These are phyloP conservation scores for Oryza rufipogon DNA, from an alignment of 176 grass and related monocot genomes.

Conservation along the genomic window DNA sequence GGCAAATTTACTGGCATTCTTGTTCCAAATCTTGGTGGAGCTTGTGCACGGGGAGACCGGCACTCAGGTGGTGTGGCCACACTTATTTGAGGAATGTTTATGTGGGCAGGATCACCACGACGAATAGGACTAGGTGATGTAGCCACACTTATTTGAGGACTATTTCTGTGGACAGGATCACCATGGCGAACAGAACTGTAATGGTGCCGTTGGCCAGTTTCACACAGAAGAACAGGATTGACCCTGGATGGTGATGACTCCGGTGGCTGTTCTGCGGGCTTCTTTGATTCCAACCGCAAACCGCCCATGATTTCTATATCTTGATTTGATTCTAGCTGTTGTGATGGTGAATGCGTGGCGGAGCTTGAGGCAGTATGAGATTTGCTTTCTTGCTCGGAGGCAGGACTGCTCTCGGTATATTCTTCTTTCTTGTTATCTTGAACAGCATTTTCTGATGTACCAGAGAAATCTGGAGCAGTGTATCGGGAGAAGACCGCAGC, in stretches of 20 bases:
- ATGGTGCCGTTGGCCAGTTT: slow-evolving; percentile 12
- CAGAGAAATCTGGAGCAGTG: slow-evolving; percentile 26
- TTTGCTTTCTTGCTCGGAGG: slow-evolving; percentile 27
- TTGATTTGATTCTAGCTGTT: slow-evolving; percentile 14
- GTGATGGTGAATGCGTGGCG: background rate
- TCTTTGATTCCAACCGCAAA: slow-evolving; percentile 22
- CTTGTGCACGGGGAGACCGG: slow-evolving; percentile 17
- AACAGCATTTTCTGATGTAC: slow-evolving; percentile 12
- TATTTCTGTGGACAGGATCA: slow-evolving; percentile 21
- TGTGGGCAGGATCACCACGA: slow-evolving; percentile 1
- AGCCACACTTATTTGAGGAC: slow-evolving; percentile 5
- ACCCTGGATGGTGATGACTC: background rate
- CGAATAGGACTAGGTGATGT: slow-evolving; percentile 7
- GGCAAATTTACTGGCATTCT: slow-evolving; percentile 2
- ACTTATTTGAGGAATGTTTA: slow-evolving; percentile 25
- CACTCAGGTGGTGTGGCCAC: background rate
- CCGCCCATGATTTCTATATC: slow-evolving; percentile 18
- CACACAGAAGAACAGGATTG: slow-evolving; percentile 20
- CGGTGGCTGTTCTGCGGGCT: slow-evolving; percentile 17
- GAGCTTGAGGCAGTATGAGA: slow-evolving; percentile 12
- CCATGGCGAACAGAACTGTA: slow-evolving; percentile 10
- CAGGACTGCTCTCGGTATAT: slow-evolving; percentile 4
- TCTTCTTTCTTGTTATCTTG: slow-evolving; percentile 20
- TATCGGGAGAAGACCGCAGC: slow-evolving; percentile 35
- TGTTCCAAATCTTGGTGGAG: slow-evolving; percentile 16